phyloP scores from a whole-genome alignment of 1,284 basidiomycete genomes.

The Vanrija sp. region DNA sequence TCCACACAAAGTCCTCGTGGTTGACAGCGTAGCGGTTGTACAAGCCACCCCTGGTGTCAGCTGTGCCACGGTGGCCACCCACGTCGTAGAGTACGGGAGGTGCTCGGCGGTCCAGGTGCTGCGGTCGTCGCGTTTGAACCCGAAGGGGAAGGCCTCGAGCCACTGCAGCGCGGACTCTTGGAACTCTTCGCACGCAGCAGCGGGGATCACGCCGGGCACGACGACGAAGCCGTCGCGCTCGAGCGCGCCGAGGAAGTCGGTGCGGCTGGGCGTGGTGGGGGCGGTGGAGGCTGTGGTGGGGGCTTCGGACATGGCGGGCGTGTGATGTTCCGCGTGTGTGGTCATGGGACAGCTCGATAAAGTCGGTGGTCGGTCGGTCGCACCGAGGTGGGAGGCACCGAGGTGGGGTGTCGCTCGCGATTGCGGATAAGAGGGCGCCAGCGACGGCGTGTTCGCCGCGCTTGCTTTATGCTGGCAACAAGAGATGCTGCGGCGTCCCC shows the following conservation, averaged over 20 bases:
- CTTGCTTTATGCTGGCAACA: too few relatives aligned
- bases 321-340: too few relatives aligned
- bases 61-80: background rate
- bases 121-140: slow-evolving; percentile 41
- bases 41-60: slow-evolving; percentile 20
- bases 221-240: slow-evolving; percentile 26
- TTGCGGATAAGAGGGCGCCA: too few relatives aligned
- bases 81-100: slow-evolving; percentile 31
- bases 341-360: too few relatives aligned
- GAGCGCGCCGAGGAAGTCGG: slow-evolving; percentile 19
- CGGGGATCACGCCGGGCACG: slow-evolving; percentile 17
- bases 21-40: slow-evolving; percentile 32
- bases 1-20: slow-evolving; percentile 43
- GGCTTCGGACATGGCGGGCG: too few relatives aligned
- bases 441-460: too few relatives aligned
- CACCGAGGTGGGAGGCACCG: too few relatives aligned
- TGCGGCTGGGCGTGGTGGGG: slow-evolving; percentile 2
- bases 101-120: slow-evolving; percentile 32
- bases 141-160: slow-evolving; percentile 27
- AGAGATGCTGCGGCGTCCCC: too few relatives aligned
- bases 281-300: too few relatives aligned
- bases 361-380: too few relatives aligned
- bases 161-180: slow-evolving; percentile 18
- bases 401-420: too few relatives aligned
- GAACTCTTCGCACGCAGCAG: slow-evolving; percentile 16